Base-by-base conservation (phyloP, 2,329 filamentous ascomycete species). In the Rhynchosporium graminicola region DNA sequence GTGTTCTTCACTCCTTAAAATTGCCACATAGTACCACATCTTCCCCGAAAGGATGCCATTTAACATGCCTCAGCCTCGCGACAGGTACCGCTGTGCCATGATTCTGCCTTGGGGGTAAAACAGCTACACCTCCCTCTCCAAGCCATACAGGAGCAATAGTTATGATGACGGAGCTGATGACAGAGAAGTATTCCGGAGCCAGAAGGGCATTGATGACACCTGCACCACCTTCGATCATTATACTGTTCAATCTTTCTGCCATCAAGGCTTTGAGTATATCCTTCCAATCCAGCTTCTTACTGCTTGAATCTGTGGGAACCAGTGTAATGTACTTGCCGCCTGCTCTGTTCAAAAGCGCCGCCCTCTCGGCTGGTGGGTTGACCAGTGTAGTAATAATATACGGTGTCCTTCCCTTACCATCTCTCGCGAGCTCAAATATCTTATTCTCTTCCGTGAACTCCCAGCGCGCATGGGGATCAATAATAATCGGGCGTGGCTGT, bases 201-300 rank as follows among this genome's bases (percentile, higher is more conserved):
- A 98, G 80, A 20, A 98, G 77, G 43, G 89, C 85, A 73, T 95
- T 96, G 73, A 98, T 91, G 40, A 97, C 86, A 10, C 81, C 80
- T 0, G 85, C 93, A 10, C 94, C 94, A 0, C 94, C 94, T 75
- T 98, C 94, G 55, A 98, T 83, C 94, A 97, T 97, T 62, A 97
- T 80, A 73, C 92, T 97, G 58, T 77, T 76, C 50, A 97, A 57
- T 20, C 70, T 68, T 33, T 50, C 56, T 13, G 52, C 43, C 13
- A 52, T 45, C 52, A 73, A n/a, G 3, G 50, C 51, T 31, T 36
- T 40, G 40, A 68, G 61, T 13, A 67, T 63, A 20, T 43, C 55
- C 33, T 56, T 57, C 69, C 69, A 71, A 36, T 67, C 66, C 1
- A 69, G 57, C 15, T 65, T 65, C 13, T 59, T 26, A 13, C 57